Base-by-base conservation (phyloP, 2,329 filamentous ascomycete species). In the Arthrobotrys conoides region DNA sequence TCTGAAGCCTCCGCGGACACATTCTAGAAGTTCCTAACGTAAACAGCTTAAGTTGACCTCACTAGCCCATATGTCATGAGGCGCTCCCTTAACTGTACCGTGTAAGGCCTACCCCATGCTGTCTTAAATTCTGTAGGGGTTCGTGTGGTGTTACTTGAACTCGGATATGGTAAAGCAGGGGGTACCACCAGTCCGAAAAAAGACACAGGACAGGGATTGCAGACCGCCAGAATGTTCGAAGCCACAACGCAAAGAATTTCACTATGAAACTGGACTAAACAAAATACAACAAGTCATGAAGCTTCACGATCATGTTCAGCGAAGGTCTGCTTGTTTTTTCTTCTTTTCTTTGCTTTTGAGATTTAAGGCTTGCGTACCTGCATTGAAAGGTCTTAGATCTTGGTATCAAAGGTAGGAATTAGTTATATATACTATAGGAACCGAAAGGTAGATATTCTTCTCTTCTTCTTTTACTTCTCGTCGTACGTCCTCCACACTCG, bases 161-260 rank as follows among this genome's bases (percentile, higher is more conserved):
- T 59, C 53, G 53, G 30, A 38, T 38, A 59, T n/a, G 18, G 14
- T 12, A 24, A 18, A 8, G 38, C 38, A 14, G 14, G 38, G 38
- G 38, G 9, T 41, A 1, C 6, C 14, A 4, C 9, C 10, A 41
- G 38, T 8, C 9, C 38, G 10, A 9, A n/a, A 41, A 41, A 14
- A 41, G 38, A n/a, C 38, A 41, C 12, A 9, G 12, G 38, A n/a
- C 51, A 33, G 49, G 53, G 51, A 22, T 53, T 53, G 8, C 12
- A 16, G 2, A 36, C 36, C n/a, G 8, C 12, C 27, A 9, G 38
- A 8, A 22, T 59, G 48, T 30, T 24, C 30, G 51, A 59, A 38
- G 38, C 51, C 53, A 38, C 53, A 55, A 55, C 51, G 24, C 51
- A 55, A 38, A 41, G 38, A 24, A 55, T 33, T 49, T 53, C 51